Conservation (phyloP, 2,329 filamentous ascomycete species). For the Colletotrichum orbiculare region DNA sequence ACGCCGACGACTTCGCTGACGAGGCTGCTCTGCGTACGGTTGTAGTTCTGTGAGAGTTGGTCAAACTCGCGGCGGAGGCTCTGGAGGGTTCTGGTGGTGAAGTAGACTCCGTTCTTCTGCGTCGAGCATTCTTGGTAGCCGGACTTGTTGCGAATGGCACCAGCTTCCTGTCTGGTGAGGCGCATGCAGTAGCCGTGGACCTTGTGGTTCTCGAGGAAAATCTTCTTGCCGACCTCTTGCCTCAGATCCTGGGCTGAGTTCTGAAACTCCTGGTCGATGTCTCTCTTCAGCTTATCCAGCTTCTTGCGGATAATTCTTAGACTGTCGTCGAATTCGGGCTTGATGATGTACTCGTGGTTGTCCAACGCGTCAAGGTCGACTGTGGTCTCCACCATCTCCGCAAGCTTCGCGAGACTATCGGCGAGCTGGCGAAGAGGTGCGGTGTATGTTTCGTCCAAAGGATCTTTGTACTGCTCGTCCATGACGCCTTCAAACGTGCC, state of each 20-base stretch:
- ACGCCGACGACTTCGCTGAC: conserved; percentile 94
- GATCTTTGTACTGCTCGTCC: conserved; percentile 91
- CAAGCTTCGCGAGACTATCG: conserved; percentile 83
- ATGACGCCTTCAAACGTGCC: conserved; percentile 91
- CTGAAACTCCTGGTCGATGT: conserved; percentile 86
- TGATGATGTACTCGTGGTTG: conserved; percentile 98
- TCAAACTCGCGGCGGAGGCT: conserved; percentile 89
- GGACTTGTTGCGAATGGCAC: conserved; percentile 91
- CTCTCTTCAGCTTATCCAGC: conserved; percentile 82
- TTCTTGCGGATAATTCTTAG: conserved; percentile 90
- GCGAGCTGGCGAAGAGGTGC: conserved; percentile 81
- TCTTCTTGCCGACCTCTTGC: conserved; percentile 97
- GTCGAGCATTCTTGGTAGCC: conserved; percentile 95
- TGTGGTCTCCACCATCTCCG: conserved; percentile 98
- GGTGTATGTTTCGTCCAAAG: conserved; percentile 88
- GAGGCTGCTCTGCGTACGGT: conserved; percentile 89
- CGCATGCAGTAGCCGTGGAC: conserved; percentile 98
- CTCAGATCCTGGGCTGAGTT: conserved; percentile 82
- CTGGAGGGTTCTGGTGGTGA: conserved; percentile 87
- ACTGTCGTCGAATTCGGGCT: conserved; percentile 94
- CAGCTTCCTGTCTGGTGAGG: conserved; percentile 88
- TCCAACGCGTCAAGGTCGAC: conserved; percentile 96
- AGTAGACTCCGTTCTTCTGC: conserved; percentile 99
- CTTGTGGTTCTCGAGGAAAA: conserved; percentile 96
- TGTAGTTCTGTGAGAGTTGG: conserved; percentile 93